Conservation (phyloP, 306 rosid species). For the Vicia faba region DNA sequence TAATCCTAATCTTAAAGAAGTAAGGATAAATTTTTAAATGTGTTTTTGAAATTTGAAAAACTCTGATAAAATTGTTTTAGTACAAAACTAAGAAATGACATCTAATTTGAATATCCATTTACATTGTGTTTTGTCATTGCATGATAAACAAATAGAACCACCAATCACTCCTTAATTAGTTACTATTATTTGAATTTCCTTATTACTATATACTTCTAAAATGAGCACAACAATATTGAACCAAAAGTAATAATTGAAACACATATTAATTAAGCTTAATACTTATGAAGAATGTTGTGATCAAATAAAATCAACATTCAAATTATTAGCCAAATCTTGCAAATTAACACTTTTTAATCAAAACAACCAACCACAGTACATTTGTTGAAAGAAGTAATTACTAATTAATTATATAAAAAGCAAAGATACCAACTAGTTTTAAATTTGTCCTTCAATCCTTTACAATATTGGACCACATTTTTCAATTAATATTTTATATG, state of each 20-base stretch:
- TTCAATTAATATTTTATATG: background rate
- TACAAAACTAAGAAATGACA: background rate
- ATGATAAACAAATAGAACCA: background rate
- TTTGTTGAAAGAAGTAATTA: background rate
- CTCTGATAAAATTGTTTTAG: too few relatives aligned
- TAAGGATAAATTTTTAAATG: too few relatives aligned
- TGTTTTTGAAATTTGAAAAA: too few relatives aligned
- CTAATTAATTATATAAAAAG: background rate
- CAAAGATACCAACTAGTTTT: background rate
- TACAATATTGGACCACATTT: conserved; percentile 2
- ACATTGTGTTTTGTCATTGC: too few relatives aligned
- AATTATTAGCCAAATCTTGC: background rate
- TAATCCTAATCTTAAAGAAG: too few relatives aligned
- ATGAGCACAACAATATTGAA: background rate
- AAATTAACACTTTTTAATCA: background rate
- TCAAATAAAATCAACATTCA: background rate
- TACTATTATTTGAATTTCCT: background rate
- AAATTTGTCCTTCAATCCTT: background rate
- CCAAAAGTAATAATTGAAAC: background rate
- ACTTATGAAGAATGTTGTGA: background rate
- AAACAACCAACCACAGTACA: background rate
- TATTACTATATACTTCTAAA: background rate
- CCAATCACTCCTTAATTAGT: background rate
- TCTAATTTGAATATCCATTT: background rate
- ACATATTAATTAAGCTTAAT: background rate